Evolutionary conservation across 345 rosid genomes (phyloP), one percentile per base, ranked within the genome.

Genomic region (Lenwebbia sp.): DNA sequence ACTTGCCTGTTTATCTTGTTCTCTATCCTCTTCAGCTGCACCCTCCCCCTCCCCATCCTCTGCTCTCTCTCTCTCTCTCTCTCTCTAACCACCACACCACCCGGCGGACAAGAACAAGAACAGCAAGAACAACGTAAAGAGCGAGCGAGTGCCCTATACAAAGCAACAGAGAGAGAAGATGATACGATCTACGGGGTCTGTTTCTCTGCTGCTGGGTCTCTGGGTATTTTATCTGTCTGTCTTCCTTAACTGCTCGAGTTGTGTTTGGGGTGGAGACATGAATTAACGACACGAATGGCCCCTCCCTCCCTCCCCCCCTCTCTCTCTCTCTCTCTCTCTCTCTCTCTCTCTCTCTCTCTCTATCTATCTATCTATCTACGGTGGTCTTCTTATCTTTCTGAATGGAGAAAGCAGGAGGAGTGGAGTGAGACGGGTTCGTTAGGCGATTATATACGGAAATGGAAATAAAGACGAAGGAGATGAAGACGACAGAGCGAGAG

Each of bases 1-100:
- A 92, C 95, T 84, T 93, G 95, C 78, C 95, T 87, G 75, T 92
- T 92, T 87, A 91, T 93, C 89, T 93, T 92, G 93, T 93, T 93
- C 91, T 93, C 95, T 84, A 93, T 93, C 87, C 94, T 90, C 91
- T 90, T 91, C 83, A 93, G 75, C 92, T 93, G 92, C 85, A 93
- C 94, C 90, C 91, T 90, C 33, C 89, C 90, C 49, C 91, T 88
- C 88, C 85, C 87, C 47, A 84, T 84, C 51, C 54, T 82, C 54
- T 50, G n/a, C 54, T 47, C 83, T 76, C 28, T 81, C 30, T 50
- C 17, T 30, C n/a, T n/a, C 54, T 50, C 54, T 47, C 83, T 76
- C 28, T 81, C 30, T 50, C 17, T 30, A 14, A 51, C 54, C 83
- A 65, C 78, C 78, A 19, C 55, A 50, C 30, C 52, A 52, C 83